A percentile compares a stretch with the other conserved stretches of the same genome.
Evolutionary conservation across 2,329 filamentous ascomycete species (phyloP).

Genomic region (Colletotrichum tabaci): DNA sequence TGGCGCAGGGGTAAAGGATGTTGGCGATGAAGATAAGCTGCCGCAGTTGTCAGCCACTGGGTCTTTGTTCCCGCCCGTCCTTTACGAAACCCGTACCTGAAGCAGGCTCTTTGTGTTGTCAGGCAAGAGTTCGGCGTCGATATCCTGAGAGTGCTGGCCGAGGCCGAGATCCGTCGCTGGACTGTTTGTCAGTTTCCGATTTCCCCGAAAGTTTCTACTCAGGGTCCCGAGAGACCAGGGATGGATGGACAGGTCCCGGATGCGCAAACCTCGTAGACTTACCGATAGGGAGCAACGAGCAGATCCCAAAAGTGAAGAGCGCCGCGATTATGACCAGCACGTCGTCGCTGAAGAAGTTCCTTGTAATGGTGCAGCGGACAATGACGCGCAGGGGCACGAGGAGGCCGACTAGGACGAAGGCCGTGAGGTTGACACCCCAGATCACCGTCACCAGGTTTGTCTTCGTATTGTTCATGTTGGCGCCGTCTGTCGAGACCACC

Average conservation of each 20-base stretch:
- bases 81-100: background rate
- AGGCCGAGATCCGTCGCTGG: conserved; percentile 33
- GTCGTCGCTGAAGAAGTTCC: conserved; percentile 39
- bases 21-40: conserved; percentile 36
- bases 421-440: conserved; percentile 38
- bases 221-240: no score
- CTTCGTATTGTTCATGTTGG: background rate
- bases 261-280: background rate
- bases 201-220: no score
- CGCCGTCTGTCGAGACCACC: background rate
- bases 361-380: conserved; percentile 35
- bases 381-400: conserved; percentile 28
- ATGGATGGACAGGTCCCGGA: no score
- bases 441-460: conserved; percentile 25
- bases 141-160: conserved; percentile 33
- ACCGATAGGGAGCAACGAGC: conserved; percentile 34
- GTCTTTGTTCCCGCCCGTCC: no score
- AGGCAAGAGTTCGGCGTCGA: conserved; percentile 8
- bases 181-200: background rate
- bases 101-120: conserved; percentile 17
- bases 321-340: conserved; percentile 38
- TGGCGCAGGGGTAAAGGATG: conserved; percentile 29
- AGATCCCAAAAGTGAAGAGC: conserved; percentile 36
- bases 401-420: conserved; percentile 35
- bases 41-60: background rate